Evolutionary conservation across 1,284 basidiomycete species (phyloP), one percentile per base, ranked within the genome.

Genomic region (Cutaneotrichosporon sp.): DNA sequence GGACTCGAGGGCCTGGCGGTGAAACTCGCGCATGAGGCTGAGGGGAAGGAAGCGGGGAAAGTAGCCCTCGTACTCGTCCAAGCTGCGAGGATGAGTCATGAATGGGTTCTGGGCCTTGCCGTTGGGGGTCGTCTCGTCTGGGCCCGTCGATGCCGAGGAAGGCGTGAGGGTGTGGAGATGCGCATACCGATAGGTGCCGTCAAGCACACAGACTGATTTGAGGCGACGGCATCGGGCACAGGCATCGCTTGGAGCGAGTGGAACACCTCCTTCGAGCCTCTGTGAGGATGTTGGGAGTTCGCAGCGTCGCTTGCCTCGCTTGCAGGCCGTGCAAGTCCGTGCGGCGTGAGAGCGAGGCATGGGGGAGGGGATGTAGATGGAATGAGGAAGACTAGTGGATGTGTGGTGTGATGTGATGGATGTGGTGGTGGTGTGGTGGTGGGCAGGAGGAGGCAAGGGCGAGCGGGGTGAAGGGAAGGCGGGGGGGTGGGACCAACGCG

Each of bases 1-100:
- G 16, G 38, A 43, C n/a, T 16, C 33, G 50, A 16, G 33, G 25
- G 49, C 43, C 20, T 43, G 57, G 42, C 16, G 50, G 22, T 58
- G 57, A 24, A 58, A 58, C 36, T 58, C 57, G 13, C 50, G 34
- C 36, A 58, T 46, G 29, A 58, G 33, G 18, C 47, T 52, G 38
- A 58, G 20, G 16, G 57, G 57, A 31, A 58, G 57, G 50, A 52
- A 52, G 16, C 57, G 50, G 9, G 51, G 57, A 52, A 58, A 58
- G 43, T 58, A 58, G 29, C 43, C 43, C 38, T 53, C 50, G 22
- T 58, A 58, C 47, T 50, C 47, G 16, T 50, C 47, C 27, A 50
- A 8, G 16, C 25, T 50, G 24, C 25, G 24, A 8, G 47, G 47
- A 10, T 50, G 47, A 4, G 47, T 50, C 51, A 38, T 34, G 51